Evolutionary conservation across 176 grass and related monocot species (phyloP).

Genomic region (Juncus effusus): DNA sequence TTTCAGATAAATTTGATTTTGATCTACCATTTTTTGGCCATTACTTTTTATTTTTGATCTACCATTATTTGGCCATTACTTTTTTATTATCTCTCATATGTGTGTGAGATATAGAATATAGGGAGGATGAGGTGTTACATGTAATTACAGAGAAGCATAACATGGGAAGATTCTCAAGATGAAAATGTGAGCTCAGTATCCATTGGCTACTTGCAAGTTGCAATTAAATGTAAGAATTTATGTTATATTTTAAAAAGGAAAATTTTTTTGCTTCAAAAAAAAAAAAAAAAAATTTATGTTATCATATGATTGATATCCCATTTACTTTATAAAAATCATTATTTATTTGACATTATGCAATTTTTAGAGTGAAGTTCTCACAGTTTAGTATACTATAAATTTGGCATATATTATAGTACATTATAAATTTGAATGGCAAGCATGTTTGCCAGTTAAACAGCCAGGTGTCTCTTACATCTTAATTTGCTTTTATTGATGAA

Average conservation of each 20-base stretch:
- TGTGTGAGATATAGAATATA: conserved; percentile 22
- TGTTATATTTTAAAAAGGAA: conserved; percentile 6
- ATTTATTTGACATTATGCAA: no score
- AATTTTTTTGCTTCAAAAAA: background rate
- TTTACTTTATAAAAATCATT: background rate
- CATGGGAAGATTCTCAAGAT: conserved; percentile 20
- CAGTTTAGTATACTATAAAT: no score
- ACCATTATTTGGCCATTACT: conserved; percentile 15
- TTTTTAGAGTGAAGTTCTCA: no score
- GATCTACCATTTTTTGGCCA: conserved; percentile 3
- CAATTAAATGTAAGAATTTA: background rate
- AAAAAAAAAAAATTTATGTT: background rate
- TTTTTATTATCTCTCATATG: conserved; percentile 9
- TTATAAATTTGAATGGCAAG: background rate
- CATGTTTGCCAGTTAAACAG: background rate
- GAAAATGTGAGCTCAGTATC: conserved; percentile 11
- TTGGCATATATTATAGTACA: no score
- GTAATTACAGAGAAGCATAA: conserved; percentile 29
- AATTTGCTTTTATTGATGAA: background rate
- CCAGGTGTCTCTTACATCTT: background rate
- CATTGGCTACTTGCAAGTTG: background rate
- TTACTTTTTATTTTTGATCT: conserved; percentile 10
- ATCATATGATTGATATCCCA: background rate
- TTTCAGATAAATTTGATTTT: conserved; percentile 11
- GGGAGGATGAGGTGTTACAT: conserved; percentile 14